Evolutionary conservation across 179 eudicot genomes (phyloP).

Genomic region (Monotropa hypopitys): DNA sequence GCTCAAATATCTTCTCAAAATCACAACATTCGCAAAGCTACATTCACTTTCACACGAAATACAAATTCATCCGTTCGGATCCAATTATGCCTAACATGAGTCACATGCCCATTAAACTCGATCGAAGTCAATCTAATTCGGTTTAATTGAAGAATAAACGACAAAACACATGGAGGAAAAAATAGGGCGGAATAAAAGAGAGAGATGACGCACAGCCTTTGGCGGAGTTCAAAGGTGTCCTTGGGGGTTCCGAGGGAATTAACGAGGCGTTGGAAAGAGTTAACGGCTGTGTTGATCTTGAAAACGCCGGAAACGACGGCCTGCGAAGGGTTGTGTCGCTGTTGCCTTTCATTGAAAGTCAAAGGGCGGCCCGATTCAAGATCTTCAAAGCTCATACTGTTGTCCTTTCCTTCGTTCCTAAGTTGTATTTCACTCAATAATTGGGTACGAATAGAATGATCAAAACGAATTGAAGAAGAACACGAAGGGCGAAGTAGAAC

Average conservation of each 20-base stretch:
- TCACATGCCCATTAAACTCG: background rate
- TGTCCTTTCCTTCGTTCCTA: background rate
- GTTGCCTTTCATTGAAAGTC: conserved; percentile 20
- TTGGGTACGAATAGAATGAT: too few species aligned
- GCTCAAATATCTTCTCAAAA: too few species aligned
- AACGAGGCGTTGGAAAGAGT: conserved; percentile 57
- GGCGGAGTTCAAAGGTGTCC: conserved; percentile 58
- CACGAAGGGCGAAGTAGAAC: background rate
- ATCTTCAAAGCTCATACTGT: conserved; percentile 55
- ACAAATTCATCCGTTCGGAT: background rate
- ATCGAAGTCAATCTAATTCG: background rate
- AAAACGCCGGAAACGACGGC: conserved; percentile 51
- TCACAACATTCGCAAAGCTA: background rate
- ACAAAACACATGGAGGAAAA: background rate
- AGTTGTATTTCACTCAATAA: background rate
- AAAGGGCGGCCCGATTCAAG: conserved; percentile 46
- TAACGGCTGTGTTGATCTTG: conserved; percentile 58
- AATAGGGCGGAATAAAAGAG: background rate
- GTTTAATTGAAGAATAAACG: background rate
- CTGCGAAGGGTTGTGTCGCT: conserved; percentile 30
- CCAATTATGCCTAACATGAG: background rate
- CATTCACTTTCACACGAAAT: background rate
- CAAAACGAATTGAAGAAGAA: background rate
- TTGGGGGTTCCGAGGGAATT: conserved; percentile 64
- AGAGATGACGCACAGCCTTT: conserved; percentile 33